Base-by-base conservation (phyloP, 2,329 filamentous ascomycete genomes). In the Neofusicoccum sp. region DNA sequence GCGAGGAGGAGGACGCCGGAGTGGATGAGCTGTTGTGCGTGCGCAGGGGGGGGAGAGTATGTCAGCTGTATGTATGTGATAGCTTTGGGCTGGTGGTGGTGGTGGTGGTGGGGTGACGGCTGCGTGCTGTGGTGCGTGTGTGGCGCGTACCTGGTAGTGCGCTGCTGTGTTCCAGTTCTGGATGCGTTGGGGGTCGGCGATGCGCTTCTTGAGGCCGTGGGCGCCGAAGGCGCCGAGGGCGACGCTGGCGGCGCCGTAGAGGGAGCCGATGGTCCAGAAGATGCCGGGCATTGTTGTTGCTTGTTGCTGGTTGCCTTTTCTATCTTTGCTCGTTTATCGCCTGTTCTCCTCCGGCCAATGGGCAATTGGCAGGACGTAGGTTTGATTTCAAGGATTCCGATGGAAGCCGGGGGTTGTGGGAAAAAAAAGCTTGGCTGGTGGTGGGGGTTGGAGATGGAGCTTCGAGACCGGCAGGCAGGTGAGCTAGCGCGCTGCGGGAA, bases 191-290 rank as follows among this genome's bases (percentile, higher is more conserved):
- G 86, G 85, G 65, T 88, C 86, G 8, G 80, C 69, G 68, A 88
- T 84, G 65, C 78, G 76, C 62, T 80, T 80, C 75, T 87, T 88
- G 41, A 89, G 76, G 9, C 86, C 86, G 69, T 89, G 87, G 11
- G 86, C 85, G 36, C 87, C 87, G 72, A 89, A 89, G 0, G 87
- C 87, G 33, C 86, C 86, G 60, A 88, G 71, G 14, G 78, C 78
- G 51, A 89, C 86, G 68, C 82, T 81, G 4, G 81, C 75, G 8
- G 85, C 86, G 72, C 86, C 86, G 69, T 82, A 86, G 57, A 88
- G 70, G 68, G 83, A 86, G 63, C 84, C 86, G 57, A 87, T 73
- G 41, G 82, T 85, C 82, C 83, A 88, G 76, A 85, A 85, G 43
- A 74, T 70, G 5, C 69, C 65, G 12, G 73, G 68, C 73, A 75